These are phyloP conservation scores for Leccinum ochraceum DNA, from an alignment of 768 basidiomycete species.

Conservation along the genomic window DNA sequence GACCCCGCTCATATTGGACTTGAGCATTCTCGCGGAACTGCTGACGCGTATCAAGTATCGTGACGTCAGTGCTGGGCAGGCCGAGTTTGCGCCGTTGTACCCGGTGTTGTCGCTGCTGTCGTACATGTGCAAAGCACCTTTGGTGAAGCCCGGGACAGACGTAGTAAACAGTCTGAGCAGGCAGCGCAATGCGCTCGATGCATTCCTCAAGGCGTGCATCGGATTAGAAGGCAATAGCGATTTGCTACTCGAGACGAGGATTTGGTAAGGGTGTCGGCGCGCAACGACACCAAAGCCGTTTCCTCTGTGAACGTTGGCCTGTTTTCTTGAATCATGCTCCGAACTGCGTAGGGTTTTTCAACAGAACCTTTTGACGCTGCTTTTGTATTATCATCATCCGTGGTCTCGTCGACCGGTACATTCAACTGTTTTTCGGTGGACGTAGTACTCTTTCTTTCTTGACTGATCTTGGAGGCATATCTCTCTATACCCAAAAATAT, in stretches of 20 bases:
- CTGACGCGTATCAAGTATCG: slow-evolving; percentile 93
- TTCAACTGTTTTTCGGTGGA: neutral
- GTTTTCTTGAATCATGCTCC: neutral
- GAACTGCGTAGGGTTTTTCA: neutral
- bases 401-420: neutral
- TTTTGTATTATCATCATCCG: neutral
- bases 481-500: neutral
- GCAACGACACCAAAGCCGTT: neutral
- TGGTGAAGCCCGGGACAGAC: slow-evolving; percentile 90
- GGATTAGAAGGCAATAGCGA: slow-evolving; percentile 84
- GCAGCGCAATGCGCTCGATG: slow-evolving; percentile 92
- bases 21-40: slow-evolving; percentile 91
- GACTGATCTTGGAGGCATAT: neutral
- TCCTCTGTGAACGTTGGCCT: neutral
- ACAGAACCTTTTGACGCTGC: neutral
- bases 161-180: slow-evolving; percentile 95
- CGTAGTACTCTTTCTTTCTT: neutral
- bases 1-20: slow-evolving; percentile 95
- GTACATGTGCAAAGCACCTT: slow-evolving; percentile 98
- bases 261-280: slow-evolving; percentile 70
- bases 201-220: slow-evolving; percentile 92
- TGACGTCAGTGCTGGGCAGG: slow-evolving; percentile 41
- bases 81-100: slow-evolving; percentile 83
- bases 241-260: slow-evolving; percentile 81
- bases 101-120: slow-evolving; percentile 88